Evolutionary conservation across 1,284 basidiomycete genomes (phyloP), one percentile per base, ranked within the genome.

Genomic region (Coriolopsis trogii): DNA sequence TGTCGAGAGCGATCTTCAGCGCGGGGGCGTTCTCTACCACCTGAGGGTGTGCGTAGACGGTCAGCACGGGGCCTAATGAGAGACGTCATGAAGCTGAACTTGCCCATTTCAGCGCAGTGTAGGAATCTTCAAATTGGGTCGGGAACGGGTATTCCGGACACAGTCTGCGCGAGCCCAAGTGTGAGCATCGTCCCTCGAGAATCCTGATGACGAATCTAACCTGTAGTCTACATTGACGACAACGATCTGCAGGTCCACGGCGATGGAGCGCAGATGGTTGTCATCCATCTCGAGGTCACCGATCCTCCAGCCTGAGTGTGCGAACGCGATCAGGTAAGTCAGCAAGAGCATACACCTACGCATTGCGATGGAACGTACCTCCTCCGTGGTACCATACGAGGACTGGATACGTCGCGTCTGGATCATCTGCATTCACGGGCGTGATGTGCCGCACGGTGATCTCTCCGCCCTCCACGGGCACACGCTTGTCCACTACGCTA

Each of bases 141-240:
- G 59, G 58, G 41, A 59, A 63, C 2, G 51, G 51, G 30, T 64
- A 37, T 15, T 62, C 59, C 6, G 62, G 63, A 8, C 53, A 55
- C 4, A 58, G 37, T 3, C 46, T 52, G 33, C n/a, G n/a, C n/a
- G 6, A 33, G 7, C 31, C 31, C 6, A 6, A 33, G n/a, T n/a
- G n/a, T n/a, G n/a, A n/a, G n/a, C n/a, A n/a, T n/a, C n/a, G n/a
- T n/a, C n/a, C n/a, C n/a, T 15, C 8, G 23, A 4, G 18, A 3
- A 7, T 9, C 4, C n/a, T n/a, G 28, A 23, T 3, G 18, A 8
- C n/a, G 3, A n/a, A 24, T 6, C 23, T 5, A 9, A 60, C 59
- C 61, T 48, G 43, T 66, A 64, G 4, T 59, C 62, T 10, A 63
- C 59, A 18, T 56, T 62, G n/a, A 63, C 43, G 8, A 59, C 55